Conservation (phyloP, 2,329 filamentous ascomycete genomes). For the Hymenoscyphus fraxineus region DNA sequence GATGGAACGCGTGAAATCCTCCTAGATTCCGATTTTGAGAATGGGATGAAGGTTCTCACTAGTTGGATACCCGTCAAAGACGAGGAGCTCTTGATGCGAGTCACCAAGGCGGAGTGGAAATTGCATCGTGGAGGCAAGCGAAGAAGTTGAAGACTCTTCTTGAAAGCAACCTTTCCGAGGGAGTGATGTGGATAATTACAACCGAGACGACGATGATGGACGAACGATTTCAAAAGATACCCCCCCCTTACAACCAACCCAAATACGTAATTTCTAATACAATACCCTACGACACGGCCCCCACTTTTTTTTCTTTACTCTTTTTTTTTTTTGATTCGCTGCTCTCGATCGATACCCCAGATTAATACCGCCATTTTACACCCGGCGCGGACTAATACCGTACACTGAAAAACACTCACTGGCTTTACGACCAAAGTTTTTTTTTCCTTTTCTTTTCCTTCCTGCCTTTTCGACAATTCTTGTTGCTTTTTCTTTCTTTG, state of each 20-base stretch:
- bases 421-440: too few species aligned
- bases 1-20: slow-evolving; percentile 86
- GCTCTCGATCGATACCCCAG: background rate
- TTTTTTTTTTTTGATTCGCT: too few species aligned
- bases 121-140: slow-evolving; percentile 44
- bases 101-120: slow-evolving; percentile 85
- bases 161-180: background rate
- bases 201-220: background rate
- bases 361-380: background rate
- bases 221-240: background rate
- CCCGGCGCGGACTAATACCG: too few species aligned
- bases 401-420: too few species aligned
- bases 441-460: too few species aligned
- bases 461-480: too few species aligned
- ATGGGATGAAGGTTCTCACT: slow-evolving; percentile 94
- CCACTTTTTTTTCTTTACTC: background rate
- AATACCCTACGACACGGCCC: background rate
- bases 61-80: slow-evolving; percentile 93
- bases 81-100: slow-evolving; percentile 87
- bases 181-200: background rate
- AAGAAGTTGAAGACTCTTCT: background rate
- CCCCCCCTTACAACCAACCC: background rate
- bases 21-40: slow-evolving; percentile 92
- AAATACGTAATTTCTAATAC: background rate
- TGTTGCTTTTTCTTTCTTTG: too few species aligned